Percentiles rank a stretch among this genome's conserved stretches.
Conservation (phyloP, 179 eudicot species). For the Actinidia arguta region DNA sequence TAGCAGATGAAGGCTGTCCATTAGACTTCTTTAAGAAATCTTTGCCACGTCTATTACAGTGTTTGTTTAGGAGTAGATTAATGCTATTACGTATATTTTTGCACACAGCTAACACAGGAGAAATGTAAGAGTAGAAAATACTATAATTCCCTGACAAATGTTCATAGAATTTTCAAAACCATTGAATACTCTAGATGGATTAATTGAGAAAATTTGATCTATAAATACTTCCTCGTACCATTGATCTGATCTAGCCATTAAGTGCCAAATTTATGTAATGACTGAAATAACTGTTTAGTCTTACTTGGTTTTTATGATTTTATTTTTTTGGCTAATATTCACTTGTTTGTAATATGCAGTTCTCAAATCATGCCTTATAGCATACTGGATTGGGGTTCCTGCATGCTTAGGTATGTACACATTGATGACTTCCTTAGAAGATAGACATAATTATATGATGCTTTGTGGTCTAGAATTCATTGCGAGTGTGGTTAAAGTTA, state of each 20-base stretch:
- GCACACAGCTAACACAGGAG: not conserved
- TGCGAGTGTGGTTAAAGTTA: not conserved
- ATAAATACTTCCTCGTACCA: too few relatives aligned
- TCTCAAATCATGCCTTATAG: constrained; percentile 15
- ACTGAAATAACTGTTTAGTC: not conserved
- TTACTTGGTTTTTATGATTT: not conserved
- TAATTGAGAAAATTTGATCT: too few relatives aligned
- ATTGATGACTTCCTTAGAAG: not conserved
- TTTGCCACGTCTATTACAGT: not conserved
- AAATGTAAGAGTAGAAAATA: too few relatives aligned
- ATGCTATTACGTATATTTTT: not conserved
- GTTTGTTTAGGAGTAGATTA: not conserved
- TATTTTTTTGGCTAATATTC: not conserved
- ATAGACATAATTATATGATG: not conserved
- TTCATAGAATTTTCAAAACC: too few relatives aligned
- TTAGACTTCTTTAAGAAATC: not conserved
- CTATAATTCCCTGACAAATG: too few relatives aligned
- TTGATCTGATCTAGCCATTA: not conserved
- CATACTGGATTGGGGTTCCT: not conserved
- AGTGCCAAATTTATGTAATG: not conserved
- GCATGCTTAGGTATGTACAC: constrained; percentile 8
- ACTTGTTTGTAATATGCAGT: constrained; percentile 13
- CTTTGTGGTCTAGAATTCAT: not conserved
- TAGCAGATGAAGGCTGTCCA: not conserved
- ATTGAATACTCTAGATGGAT: too few relatives aligned